Evolutionary conservation across 345 rosid species (phyloP), one percentile per base, ranked within the genome.

Genomic region (Gossypium raimondii): DNA sequence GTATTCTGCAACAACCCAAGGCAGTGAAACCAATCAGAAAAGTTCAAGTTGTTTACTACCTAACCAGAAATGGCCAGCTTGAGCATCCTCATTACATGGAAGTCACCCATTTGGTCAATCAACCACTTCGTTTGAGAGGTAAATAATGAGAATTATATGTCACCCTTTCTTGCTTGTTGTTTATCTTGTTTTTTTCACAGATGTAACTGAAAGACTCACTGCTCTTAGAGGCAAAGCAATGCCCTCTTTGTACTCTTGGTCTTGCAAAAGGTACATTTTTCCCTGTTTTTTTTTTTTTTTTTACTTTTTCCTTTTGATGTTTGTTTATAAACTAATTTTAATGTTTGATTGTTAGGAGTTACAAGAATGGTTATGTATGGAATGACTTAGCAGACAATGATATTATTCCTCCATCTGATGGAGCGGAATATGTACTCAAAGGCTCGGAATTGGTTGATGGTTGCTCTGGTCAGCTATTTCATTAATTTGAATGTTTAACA

Each of bases 281-380:
- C 43, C 20, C 4, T 9, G 59, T 17, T 48, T 18, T 20, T 34
- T 2, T 12, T 56, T 56, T 53, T 24, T 20, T 34, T 14, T 9
- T 38, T 24, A 1, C 50, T 22, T 60, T 22, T 41, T 7, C 16
- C 17, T 34, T 25, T 18, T 61, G 17, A 56, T 56, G 12, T 24
- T 24, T 59, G 16, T 25, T 43, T 59, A 43, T 58, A 2, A 20
- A 45, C 47, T 66, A 51, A 47, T 59, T 1, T 38, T 74, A 59
- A 17, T 25, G 66, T 27, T 44, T 48, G 68, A 10, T 18, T 14
- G 11, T 61, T 56, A 94, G 98, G 92, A 90, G 83, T 83, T 94
- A 94, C 83, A 94, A 88, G 73, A 94, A 88, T 78, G 98, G 98
- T 12, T 94, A 87, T 60, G 97, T 94, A n/a, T 94, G 98, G 98